These are phyloP conservation scores for Angophora floribunda DNA, from an alignment of 345 rosid species.

Conservation along the genomic window DNA sequence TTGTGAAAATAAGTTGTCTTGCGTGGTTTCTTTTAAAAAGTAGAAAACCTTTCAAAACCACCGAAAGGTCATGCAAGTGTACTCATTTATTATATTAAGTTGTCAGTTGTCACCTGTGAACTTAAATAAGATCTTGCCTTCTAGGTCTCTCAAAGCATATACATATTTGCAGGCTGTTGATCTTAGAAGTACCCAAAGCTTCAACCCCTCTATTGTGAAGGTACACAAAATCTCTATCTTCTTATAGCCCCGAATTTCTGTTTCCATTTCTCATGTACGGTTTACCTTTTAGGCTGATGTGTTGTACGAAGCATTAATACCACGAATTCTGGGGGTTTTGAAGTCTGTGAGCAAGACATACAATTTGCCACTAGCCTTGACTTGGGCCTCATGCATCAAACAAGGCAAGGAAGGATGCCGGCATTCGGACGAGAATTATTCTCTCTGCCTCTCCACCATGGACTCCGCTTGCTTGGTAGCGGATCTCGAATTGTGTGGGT, in stretches of 20 bases:
- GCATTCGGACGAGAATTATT: conserved; percentile 54
- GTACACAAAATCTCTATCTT: conserved; percentile 9
- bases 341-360: conserved; percentile 46
- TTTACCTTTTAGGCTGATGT: conserved; percentile 16
- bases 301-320: conserved; percentile 38
- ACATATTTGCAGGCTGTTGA: conserved; percentile 60
- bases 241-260: not conserved
- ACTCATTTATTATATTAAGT: not conserved
- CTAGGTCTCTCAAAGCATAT: not conserved
- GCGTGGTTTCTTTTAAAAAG: not conserved
- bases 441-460: conserved; percentile 50
- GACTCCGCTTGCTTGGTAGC: conserved; percentile 56
- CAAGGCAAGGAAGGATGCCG: conserved; percentile 64
- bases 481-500: conserved; percentile 21
- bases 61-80: conserved; percentile 8
- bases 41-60: conserved; percentile 18
- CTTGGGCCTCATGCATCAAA: conserved; percentile 64
- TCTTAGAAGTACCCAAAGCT: conserved; percentile 55
- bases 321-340: conserved; percentile 44
- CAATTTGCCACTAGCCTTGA: conserved; percentile 65
- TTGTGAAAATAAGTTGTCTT: not conserved
- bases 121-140: not conserved
- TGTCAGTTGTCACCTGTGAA: conserved; percentile 2
- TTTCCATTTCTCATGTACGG: conserved; percentile 22
- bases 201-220: conserved; percentile 38